Conservation (phyloP, 1,284 basidiomycete species). For the Pholiota adiposa region DNA sequence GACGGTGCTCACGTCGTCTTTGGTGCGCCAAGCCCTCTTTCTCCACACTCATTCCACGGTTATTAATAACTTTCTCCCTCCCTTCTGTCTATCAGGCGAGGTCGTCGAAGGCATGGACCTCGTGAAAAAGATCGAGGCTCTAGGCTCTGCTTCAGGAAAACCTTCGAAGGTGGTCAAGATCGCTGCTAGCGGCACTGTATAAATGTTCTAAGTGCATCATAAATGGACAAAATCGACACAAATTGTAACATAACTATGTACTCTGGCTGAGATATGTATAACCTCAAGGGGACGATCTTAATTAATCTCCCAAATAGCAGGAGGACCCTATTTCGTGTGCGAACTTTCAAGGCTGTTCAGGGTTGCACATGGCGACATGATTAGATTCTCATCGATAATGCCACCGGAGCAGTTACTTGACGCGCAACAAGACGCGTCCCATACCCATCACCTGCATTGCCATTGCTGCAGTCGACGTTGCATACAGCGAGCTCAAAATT, state of each 20-base stretch:
- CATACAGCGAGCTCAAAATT: background rate
- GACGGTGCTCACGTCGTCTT: slow-evolving; percentile 85
- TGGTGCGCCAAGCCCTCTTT: slow-evolving; percentile 44
- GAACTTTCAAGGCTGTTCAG: too few species aligned
- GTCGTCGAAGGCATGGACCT: slow-evolving; percentile 67
- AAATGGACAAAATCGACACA: background rate
- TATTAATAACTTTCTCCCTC: slow-evolving; percentile 1
- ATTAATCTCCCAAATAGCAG: too few species aligned
- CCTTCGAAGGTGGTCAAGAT: slow-evolving; percentile 55
- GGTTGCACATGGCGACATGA: too few species aligned
- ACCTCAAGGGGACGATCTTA: background rate
- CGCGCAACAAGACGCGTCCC: too few species aligned
- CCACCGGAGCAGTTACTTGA: too few species aligned
- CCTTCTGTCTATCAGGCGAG: slow-evolving; percentile 53
- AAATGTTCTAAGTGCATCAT: slow-evolving; percentile 25
- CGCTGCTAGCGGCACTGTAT: slow-evolving; percentile 53
- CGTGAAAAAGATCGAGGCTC: slow-evolving; percentile 63
- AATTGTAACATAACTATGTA: background rate
- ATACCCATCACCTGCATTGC: too few species aligned
- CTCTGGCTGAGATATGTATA: background rate
- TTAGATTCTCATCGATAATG: too few species aligned
- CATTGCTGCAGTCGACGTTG: too few species aligned
- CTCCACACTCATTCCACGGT: background rate
- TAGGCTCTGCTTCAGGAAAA: slow-evolving; percentile 56
- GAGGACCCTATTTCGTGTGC: too few species aligned